Percentiles rank a stretch among this genome's conserved stretches.
phyloP scores from a whole-genome alignment of 2,329 filamentous ascomycete genomes.

The Fusarium sp. region DNA sequence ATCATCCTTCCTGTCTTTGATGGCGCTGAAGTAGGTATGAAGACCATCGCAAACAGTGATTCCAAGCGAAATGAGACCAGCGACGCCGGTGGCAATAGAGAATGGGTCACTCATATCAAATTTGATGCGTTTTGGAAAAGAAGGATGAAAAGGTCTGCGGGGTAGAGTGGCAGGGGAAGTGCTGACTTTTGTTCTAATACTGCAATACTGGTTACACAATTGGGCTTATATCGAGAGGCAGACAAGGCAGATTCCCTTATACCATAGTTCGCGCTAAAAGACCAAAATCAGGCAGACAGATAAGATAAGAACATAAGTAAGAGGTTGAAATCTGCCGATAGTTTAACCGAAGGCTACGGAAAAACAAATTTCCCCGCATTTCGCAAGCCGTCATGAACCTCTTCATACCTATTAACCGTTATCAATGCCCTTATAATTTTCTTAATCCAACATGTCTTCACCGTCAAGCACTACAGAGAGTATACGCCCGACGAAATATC shows the following conservation, averaged over 20 bases:
- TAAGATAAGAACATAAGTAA: background rate
- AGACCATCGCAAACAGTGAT: background rate
- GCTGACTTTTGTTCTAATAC: accelerated
- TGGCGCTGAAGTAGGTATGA: background rate
- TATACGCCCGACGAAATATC: background rate
- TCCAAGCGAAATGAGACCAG: constrained; percentile 3
- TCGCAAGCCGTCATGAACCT: accelerated
- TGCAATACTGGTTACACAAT: accelerated
- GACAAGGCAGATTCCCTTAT: background rate
- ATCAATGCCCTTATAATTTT: background rate
- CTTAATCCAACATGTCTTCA: accelerated
- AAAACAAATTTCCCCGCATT: background rate
- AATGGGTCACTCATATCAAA: background rate
- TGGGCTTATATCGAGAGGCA: accelerated
- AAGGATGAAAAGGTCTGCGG: accelerated
- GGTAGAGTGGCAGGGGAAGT: background rate
- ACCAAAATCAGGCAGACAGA: background rate
- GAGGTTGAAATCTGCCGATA: accelerated
- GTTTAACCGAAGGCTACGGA: background rate
- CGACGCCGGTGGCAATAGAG: background rate
- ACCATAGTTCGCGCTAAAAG: background rate
- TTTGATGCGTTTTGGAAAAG: accelerated
- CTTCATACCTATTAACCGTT: background rate
- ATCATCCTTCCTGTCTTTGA: accelerated
- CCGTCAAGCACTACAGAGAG: background rate